phyloP scores from a whole-genome alignment of 768 basidiomycete species.

The Rhodotorula paludigena region DNA sequence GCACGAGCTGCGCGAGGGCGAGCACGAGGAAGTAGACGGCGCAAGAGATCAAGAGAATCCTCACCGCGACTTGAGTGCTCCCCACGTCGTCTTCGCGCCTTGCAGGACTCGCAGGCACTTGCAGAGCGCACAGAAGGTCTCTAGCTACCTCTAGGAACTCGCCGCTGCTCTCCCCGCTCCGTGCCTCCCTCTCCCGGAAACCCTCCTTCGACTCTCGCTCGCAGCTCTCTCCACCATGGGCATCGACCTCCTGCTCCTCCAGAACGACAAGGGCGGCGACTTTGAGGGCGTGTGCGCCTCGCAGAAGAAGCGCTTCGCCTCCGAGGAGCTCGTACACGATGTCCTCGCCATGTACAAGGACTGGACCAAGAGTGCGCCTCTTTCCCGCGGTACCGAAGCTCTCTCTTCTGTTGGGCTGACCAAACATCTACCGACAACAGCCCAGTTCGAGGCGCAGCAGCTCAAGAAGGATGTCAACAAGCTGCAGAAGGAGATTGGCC shows the following conservation, averaged over 20 bases:
- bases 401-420: not conserved
- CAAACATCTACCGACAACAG: slow-evolving; percentile 50
- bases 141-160: too few species aligned
- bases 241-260: slow-evolving; percentile 42
- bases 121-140: too few species aligned
- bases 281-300: slow-evolving; percentile 84
- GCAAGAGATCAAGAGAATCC: too few species aligned
- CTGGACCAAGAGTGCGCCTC: slow-evolving; percentile 82
- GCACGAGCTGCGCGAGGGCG: too few species aligned
- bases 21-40: too few species aligned
- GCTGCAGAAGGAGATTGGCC: slow-evolving; percentile 87
- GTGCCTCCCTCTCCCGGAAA: not conserved
- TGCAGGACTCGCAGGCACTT: too few species aligned
- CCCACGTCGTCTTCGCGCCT: too few species aligned
- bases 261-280: slow-evolving; percentile 64
- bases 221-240: slow-evolving; percentile 33
- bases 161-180: not conserved
- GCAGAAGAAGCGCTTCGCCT: slow-evolving; percentile 80
- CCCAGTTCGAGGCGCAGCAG: slow-evolving; percentile 76
- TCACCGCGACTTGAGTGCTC: too few species aligned
- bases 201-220: not conserved
- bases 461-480: slow-evolving; percentile 77
- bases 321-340: slow-evolving; percentile 89
- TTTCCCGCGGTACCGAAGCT: not conserved
- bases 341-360: slow-evolving; percentile 83